phyloP scores from a whole-genome alignment of 2,329 filamentous ascomycete species.

The Chrysoporthe deuterocubensis region DNA sequence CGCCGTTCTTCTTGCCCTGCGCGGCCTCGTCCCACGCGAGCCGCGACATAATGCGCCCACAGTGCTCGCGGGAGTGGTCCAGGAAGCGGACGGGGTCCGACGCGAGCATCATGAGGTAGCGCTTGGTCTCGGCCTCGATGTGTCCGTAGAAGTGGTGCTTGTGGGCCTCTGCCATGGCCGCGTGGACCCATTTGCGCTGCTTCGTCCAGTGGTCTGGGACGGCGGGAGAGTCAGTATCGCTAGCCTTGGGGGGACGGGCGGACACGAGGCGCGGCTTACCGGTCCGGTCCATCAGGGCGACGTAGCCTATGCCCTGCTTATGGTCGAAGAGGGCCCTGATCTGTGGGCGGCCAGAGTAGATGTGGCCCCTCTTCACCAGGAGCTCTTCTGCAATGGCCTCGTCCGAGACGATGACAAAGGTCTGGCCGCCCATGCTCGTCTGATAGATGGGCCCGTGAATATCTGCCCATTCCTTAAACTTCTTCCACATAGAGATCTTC shows the following conservation, averaged over 20 bases:
- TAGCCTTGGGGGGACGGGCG: no score
- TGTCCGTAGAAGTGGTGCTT: conserved; percentile 51
- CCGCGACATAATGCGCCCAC: conserved; percentile 54
- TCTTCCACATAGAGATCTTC: conserved; percentile 52
- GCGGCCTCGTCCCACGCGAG: conserved; percentile 55
- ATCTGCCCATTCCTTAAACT: conserved; percentile 54
- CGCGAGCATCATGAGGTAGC: conserved; percentile 50
- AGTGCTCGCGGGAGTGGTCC: conserved; percentile 51
- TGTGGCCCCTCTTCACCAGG: conserved; percentile 53
- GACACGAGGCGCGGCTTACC: conserved; percentile 39
- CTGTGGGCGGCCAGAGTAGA: conserved; percentile 55
- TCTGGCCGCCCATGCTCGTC: conserved; percentile 44
- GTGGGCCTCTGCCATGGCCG: conserved; percentile 46
- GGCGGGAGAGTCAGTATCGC: conserved; percentile 8
- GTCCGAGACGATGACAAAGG: conserved; percentile 51
- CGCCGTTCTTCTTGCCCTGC: conserved; percentile 49
- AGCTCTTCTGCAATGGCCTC: conserved; percentile 54
- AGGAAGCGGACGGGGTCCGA: conserved; percentile 52
- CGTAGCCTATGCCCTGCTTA: conserved; percentile 52
- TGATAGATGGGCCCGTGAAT: conserved; percentile 49
- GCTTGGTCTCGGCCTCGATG: conserved; percentile 50
- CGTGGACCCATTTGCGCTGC: conserved; percentile 57
- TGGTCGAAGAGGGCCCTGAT: conserved; percentile 54
- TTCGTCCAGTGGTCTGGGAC: conserved; percentile 49
- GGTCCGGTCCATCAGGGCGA: conserved; percentile 55